phyloP scores from a whole-genome alignment of 306 rosid genomes.

The Mimosa pudica region DNA sequence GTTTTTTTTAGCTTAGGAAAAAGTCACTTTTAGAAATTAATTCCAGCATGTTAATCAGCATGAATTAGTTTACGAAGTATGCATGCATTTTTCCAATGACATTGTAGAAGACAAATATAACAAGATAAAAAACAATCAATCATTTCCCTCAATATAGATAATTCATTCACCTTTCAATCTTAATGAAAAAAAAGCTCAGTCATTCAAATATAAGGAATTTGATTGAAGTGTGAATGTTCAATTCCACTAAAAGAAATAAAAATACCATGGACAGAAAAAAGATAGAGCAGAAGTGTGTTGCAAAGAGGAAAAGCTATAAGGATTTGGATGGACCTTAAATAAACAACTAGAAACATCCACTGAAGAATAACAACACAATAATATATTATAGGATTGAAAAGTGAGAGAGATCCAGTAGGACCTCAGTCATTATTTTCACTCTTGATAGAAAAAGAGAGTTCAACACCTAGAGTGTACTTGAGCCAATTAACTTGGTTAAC shows the following conservation, averaged over 20 bases:
- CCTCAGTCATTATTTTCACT: too few relatives aligned
- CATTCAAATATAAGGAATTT: background rate
- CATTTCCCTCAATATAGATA: background rate
- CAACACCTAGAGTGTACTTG: constrained; percentile 7
- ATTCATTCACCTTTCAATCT: background rate
- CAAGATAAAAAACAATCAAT: background rate
- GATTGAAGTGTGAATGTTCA: background rate
- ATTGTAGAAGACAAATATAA: background rate
- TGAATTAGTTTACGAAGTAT: too few relatives aligned
- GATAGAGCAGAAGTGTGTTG: background rate
- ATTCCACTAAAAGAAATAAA: background rate
- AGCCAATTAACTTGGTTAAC: constrained; percentile 74
- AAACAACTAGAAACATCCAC: background rate
- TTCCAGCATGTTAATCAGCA: too few relatives aligned
- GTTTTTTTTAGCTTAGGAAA: background rate
- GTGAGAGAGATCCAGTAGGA: too few relatives aligned
- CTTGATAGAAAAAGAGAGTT: background rate
- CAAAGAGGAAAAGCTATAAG: background rate
- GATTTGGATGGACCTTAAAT: background rate
- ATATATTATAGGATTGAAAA: too few relatives aligned
- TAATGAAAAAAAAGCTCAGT: background rate
- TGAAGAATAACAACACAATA: background rate
- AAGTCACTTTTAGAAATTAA: too few relatives aligned
- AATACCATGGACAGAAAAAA: background rate
- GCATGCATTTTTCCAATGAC: too few relatives aligned